Evolutionary conservation across 2,329 filamentous ascomycete genomes (phyloP), one percentile per base, ranked within the genome.

Genomic region (Fusarium coffeatum): DNA sequence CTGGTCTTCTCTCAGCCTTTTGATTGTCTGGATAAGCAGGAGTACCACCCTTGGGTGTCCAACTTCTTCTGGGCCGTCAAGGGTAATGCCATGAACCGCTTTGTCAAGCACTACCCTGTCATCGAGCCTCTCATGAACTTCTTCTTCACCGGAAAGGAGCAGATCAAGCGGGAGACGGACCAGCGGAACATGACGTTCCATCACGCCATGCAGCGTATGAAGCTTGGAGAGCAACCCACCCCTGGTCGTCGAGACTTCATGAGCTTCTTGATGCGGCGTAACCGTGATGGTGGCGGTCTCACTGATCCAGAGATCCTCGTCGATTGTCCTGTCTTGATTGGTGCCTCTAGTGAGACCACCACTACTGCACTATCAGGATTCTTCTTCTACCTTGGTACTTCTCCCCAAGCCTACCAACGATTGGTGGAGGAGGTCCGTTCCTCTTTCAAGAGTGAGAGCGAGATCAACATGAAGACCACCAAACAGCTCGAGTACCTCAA

Each of bases 101-200:
- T 42, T 15, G 34, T 54, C 3, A 42, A 30, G 37, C 37, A 28
- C 10, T 54, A 54, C n/a, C 50, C 50, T 1, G 23, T 54, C 7
- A 42, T n/a, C 2, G 27, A 30, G 11, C 50, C 37, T 4, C 8
- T 54, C 15, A 22, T 42, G 6, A 42, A 42, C 15, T 54, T 42
- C 8, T 15, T 54, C 13, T 42, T 42, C 5, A 42, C 37, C 2
- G 34, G 34, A 5, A 54, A 54, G 5, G 27, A 54, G 37, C 34
- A 54, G 23, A 42, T 54, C 12, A 37, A 42, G 25, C 46, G 46
- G 5, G 46, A 48, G n/a, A 40, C 50, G 18, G 37, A 54, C 6
- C 50, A 54, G n/a, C 41, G 41, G 15, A 46, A 55, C 11, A 55
- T 55, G 53, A 55, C 53, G 18, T 46, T 46, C 6, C 41, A 46